A percentile compares a stretch with the other conserved stretches of the same genome.
Conservation (phyloP, 345 rosid genomes). For the Capsella bursapastoris region DNA sequence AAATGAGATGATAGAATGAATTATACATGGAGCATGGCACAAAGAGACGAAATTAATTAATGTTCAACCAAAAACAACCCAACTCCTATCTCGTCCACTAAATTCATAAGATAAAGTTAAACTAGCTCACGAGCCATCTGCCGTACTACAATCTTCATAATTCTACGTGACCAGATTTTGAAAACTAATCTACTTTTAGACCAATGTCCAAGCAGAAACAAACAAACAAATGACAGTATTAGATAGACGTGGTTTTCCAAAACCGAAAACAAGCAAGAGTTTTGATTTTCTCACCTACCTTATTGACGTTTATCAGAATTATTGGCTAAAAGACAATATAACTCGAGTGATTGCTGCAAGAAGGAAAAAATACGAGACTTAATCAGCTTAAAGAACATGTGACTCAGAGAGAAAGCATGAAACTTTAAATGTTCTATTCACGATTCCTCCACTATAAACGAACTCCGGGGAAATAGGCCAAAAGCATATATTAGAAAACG, state of each 20-base stretch:
- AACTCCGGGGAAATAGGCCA: slow-evolving; percentile 21
- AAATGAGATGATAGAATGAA: slow-evolving; percentile 35
- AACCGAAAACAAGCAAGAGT: slow-evolving; percentile 28
- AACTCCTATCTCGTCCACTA: slow-evolving; percentile 42
- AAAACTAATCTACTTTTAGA: slow-evolving; percentile 19
- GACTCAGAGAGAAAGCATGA: slow-evolving; percentile 58
- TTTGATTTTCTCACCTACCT: slow-evolving; percentile 46
- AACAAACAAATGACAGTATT: slow-evolving; percentile 20
- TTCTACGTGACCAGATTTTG: slow-evolving; percentile 42
- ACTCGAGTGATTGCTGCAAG: slow-evolving; percentile 52
- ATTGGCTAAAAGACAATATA: slow-evolving; percentile 46
- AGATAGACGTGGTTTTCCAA: slow-evolving; percentile 30
- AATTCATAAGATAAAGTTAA: slow-evolving; percentile 44
- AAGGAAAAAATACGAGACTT: background rate
- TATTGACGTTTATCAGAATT: slow-evolving; percentile 47
- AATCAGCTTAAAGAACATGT: slow-evolving; percentile 41
- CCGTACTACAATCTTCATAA: slow-evolving; percentile 37
- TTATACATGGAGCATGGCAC: slow-evolving; percentile 34
- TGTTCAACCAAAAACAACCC: slow-evolving; percentile 59
- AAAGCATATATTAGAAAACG: slow-evolving; percentile 7
- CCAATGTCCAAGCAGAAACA: slow-evolving; percentile 34
- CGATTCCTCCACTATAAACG: slow-evolving; percentile 26
- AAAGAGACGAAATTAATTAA: slow-evolving; percentile 45
- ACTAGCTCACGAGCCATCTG: slow-evolving; percentile 65
- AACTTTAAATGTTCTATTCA: slow-evolving; percentile 42